Evolutionary conservation across 139 green algal species (phyloP).

Genomic region (Tetraselmis chui): DNA sequence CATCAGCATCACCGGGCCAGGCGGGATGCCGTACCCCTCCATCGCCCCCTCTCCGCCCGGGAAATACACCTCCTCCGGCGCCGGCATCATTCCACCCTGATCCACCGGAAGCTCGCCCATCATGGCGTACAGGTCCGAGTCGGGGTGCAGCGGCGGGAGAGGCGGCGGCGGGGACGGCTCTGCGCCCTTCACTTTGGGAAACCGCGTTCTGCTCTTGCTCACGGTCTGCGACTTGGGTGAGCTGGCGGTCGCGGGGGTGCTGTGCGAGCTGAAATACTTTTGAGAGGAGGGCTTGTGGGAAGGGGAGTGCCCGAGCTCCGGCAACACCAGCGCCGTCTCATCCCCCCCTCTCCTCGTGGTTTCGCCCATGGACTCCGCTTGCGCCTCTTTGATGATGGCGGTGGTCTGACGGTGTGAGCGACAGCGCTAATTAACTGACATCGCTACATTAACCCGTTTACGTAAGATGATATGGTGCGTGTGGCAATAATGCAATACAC

Average conservation of each 20-base stretch:
- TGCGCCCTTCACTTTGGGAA: neutral
- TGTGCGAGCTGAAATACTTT: neutral
- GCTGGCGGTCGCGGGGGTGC: neutral
- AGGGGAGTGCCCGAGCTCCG: neutral
- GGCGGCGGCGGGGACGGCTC: too few relatives aligned
- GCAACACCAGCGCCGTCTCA: neutral
- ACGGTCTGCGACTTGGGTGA: neutral
- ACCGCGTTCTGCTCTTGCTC: neutral
- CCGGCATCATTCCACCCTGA: too few relatives aligned
- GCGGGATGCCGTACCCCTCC: too few relatives aligned
- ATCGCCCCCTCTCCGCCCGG: too few relatives aligned
- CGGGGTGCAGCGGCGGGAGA: neutral
- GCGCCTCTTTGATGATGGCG: neutral
- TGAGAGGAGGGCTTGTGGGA: neutral
- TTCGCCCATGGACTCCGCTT: too few relatives aligned
- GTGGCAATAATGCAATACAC: too few relatives aligned
- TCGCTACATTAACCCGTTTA: too few relatives aligned
- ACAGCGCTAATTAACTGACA: too few relatives aligned
- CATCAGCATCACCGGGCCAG: too few relatives aligned
- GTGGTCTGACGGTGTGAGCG: neutral
- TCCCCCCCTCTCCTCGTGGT: too few relatives aligned
- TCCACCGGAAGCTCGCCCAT: neutral
- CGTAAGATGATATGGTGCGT: too few relatives aligned
- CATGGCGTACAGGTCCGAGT: neutral
- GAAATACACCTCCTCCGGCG: too few relatives aligned